These are phyloP conservation scores for Clitocybe nebularis DNA, from an alignment of 1,284 basidiomycete genomes.

Conservation along the genomic window DNA sequence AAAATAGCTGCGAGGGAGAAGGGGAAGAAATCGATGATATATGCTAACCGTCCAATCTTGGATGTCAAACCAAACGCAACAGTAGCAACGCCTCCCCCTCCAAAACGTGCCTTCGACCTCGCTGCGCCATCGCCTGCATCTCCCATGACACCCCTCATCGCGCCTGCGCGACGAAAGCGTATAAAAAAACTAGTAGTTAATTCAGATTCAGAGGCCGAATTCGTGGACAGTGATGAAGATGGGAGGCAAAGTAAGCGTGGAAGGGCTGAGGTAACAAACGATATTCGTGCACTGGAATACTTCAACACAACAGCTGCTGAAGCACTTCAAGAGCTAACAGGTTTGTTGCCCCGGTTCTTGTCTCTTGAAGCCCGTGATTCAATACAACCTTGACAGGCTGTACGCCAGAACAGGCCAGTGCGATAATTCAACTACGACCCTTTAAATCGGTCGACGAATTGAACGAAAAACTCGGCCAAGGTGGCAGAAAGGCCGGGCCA, in stretches of 20 bases:
- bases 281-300: slow-evolving; percentile 69
- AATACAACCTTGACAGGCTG: slow-evolving; percentile 58
- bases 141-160: slow-evolving; percentile 30
- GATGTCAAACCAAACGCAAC: slow-evolving; percentile 34
- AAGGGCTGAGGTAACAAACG: slow-evolving; percentile 26
- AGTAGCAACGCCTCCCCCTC: slow-evolving; percentile 37
- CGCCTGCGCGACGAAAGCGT: slow-evolving; percentile 43
- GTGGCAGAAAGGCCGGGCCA: slow-evolving; percentile 76
- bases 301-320: slow-evolving; percentile 79
- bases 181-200: slow-evolving; percentile 56
- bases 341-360: slow-evolving; percentile 38
- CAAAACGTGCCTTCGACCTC: slow-evolving; percentile 37
- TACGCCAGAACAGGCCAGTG: slow-evolving; percentile 74
- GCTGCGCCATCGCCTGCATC: slow-evolving; percentile 25
- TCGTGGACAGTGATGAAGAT: slow-evolving; percentile 38
- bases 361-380: slow-evolving; percentile 11
- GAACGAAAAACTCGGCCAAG: slow-evolving; percentile 74
- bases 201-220: slow-evolving; percentile 61
- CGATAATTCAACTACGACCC: slow-evolving; percentile 79
- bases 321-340: slow-evolving; percentile 85
- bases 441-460: slow-evolving; percentile 80
- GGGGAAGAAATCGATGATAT: slow-evolving; percentile 74
- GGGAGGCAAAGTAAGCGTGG: slow-evolving; percentile 22
- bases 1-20: slow-evolving; percentile 62
- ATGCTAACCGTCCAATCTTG: slow-evolving; percentile 56